Evolutionary conservation across 2,329 filamentous ascomycete species (phyloP), one percentile per base, ranked within the genome.

Genomic region (Aureobasidium sp.): DNA sequence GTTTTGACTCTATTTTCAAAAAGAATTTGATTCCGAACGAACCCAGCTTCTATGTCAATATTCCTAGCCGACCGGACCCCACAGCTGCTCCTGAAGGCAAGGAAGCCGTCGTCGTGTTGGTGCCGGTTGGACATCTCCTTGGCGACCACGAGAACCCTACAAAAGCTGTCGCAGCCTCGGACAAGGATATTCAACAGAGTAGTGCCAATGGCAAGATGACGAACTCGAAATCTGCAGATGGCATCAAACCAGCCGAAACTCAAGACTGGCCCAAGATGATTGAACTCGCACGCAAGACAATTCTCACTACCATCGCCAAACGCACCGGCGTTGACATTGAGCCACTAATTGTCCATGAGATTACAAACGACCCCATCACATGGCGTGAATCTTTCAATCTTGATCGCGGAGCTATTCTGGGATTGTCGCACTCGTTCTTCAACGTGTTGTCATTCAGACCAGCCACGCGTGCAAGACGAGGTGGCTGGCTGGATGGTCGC

Each of bases 11-110:
- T 63, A 91, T 91, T 63, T 91, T 91, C 78, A 84, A 87, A 66
- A 76, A 82, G 33, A 85, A 90, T 63, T 74, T 80, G 2, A 83
- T 91, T 9, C 88, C 88, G 1, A 72, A 79, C 1, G 79, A 90
- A 63, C 88, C 88, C 0, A 87, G 83, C 61, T 91, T 91, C 76
- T 91, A 91, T 73, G 82, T 91, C 73, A 90, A 91, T 69, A 87
- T 91, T 0, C 88, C 88, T 0, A 87, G 82, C 50, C 81, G 87
- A 14, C 80, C 90, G 8, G 88, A 91, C 66, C 76, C 83, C 0
- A 80, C 80, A 0, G 88, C 88, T 0, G 87, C 88, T 0, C 88
- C 88, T 0, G 71, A 78, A 2, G 84, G 81, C 1, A 82, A 81
- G 66, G 88, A 91, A 68, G 78, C 82, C 1, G 73, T 91, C 50